Evolutionary conservation across 164 flowering plant genomes (phyloP), one percentile per base, ranked within the genome.

Genomic region (Magnolia sinica): DNA sequence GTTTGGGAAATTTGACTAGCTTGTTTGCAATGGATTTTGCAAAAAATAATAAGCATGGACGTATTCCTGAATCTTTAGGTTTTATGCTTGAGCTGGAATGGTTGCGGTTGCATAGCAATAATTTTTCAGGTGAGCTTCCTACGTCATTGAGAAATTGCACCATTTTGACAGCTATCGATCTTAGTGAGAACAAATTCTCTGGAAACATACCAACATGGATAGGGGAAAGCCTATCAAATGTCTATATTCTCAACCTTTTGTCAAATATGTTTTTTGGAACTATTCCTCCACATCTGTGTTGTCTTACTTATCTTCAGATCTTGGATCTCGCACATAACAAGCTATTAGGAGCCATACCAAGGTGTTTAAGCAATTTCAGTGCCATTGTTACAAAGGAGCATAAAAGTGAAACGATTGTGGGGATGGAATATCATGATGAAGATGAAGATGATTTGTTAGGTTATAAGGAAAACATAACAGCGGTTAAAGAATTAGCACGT

Each of bases 81-180:
- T 16, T 1, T 49, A 9, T 65, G 64, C 10, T 2, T 4, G 0
- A 0, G 2, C 81, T 79, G 20, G 0, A 11, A 16, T 50, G n/a
- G 2, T 14, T 79, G 51, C 65, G 70, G 18, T 71, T 79, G 70
- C 2, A n/a, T n/a, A 74, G 74, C 7, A 79, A 74, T n/a, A 69
- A 37, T 16, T 18, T 79, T 7, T 70, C 65, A 1, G 77, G 77
- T 50, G 64, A 18, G 64, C 2, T 79, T 0, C 81, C 71, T 19
- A 4, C 31, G 9, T 58, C 66, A 7, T 50, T 79, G 77, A 16
- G 59, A 27, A 79, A 74, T 16, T 79, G 81, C 23, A 49, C 74
- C 10, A 3, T 1, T 0, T 74, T 79, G 61, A 10, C 8, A 11
- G 24, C 10, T 16, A 20, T 79, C 23, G 71, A 78, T 63, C 70